These are phyloP conservation scores for Tetracladium setigerum DNA, from an alignment of 495 filamentous ascomycete genomes.

Conservation along the genomic window DNA sequence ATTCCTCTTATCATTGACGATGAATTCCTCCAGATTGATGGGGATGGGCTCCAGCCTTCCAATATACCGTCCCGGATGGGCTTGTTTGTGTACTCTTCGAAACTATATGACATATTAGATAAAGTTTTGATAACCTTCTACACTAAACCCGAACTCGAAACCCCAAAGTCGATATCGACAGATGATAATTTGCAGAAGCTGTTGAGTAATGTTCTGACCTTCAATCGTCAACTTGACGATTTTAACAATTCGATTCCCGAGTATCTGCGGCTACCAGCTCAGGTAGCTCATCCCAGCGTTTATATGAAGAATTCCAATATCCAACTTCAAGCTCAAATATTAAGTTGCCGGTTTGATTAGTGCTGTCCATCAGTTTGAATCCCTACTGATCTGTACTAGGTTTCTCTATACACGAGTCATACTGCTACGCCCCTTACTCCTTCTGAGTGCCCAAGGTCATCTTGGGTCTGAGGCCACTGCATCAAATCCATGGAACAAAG, in stretches of 20 bases:
- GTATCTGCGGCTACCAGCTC: neutral
- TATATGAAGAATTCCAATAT: neutral
- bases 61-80: slow-evolving; percentile 9
- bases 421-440: neutral
- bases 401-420: neutral
- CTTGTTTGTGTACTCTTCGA: slow-evolving; percentile 22
- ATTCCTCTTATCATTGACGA: slow-evolving; percentile 24
- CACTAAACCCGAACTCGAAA: neutral
- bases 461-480: no score
- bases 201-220: neutral
- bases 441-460: neutral
- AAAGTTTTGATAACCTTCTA: slow-evolving; percentile 15
- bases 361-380: neutral
- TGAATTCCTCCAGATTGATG: slow-evolving; percentile 20
- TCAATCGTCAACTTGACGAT: neutral
- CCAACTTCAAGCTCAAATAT: neutral
- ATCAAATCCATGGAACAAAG: no score
- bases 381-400: neutral
- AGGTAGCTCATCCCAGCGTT: neutral
- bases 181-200: neutral
- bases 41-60: slow-evolving; percentile 13
- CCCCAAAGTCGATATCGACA: neutral
- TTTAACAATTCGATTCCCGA: neutral
- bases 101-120: slow-evolving; percentile 21
- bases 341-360: neutral